Evolutionary conservation across 768 basidiomycete genomes (phyloP).

Genomic region (Rhodotorula paludigena): DNA sequence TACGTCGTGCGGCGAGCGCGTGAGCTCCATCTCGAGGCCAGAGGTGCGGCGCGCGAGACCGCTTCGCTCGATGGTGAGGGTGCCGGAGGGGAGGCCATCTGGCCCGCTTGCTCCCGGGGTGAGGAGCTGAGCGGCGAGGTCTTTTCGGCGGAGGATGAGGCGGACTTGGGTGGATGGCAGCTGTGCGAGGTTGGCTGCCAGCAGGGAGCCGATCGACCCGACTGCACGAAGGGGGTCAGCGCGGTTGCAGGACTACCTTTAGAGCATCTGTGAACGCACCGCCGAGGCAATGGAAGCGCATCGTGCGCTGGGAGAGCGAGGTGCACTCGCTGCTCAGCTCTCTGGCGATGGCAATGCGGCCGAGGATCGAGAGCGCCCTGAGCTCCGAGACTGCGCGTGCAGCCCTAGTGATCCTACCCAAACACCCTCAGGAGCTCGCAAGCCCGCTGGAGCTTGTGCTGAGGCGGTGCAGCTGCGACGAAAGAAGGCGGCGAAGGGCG

Average conservation of each 20-base stretch:
- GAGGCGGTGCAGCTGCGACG: too few species aligned
- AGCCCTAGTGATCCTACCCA: too few species aligned
- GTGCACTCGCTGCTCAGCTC: too few species aligned
- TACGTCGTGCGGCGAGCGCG: slow-evolving; percentile 16
- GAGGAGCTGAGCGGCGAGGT: slow-evolving; percentile 46
- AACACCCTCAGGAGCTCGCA: too few species aligned
- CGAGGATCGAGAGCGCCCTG: too few species aligned
- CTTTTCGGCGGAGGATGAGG: slow-evolving; percentile 61
- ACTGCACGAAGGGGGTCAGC: slow-evolving; percentile 59
- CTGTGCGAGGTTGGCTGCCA: slow-evolving; percentile 71
- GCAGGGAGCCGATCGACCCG: slow-evolving; percentile 74
- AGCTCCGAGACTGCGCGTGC: too few species aligned
- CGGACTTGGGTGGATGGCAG: slow-evolving; percentile 55
- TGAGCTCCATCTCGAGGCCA: slow-evolving; percentile 43
- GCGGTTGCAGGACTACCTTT: not conserved
- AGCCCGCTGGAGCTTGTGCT: too few species aligned
- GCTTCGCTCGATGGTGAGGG: slow-evolving; percentile 39
- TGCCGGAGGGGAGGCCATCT: slow-evolving; percentile 1
- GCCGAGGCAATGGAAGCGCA: slow-evolving; percentile 36
- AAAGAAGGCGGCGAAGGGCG: too few species aligned
- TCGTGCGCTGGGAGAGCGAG: not conserved
- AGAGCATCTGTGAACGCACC: slow-evolving; percentile 4
- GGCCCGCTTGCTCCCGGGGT: not conserved
- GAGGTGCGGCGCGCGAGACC: slow-evolving; percentile 29
- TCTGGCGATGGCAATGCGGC: too few species aligned